Evolutionary conservation across 148 eudicot species (phyloP).

Genomic region (Silene latifolia): DNA sequence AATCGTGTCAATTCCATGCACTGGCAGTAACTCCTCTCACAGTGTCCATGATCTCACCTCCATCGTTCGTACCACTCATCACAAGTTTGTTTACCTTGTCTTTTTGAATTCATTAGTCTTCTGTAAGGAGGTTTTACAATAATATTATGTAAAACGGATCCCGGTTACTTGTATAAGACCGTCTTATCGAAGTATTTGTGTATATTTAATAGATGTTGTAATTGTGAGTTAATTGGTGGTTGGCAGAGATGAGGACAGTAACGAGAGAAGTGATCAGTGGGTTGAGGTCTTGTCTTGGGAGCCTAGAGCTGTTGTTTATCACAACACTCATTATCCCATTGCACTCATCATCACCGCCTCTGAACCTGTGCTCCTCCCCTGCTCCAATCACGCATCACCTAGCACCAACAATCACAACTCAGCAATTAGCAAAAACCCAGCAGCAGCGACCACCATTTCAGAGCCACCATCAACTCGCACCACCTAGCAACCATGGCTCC

Average conservation of each 20-base stretch:
- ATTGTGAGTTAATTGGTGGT: neutral
- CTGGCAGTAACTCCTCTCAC: conserved; percentile 23
- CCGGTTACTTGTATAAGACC: neutral
- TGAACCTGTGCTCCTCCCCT: too few relatives aligned
- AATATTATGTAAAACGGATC: too few relatives aligned
- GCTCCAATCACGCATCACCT: too few relatives aligned
- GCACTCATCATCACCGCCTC: too few relatives aligned
- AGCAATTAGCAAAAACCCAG: too few relatives aligned
- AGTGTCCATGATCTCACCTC: conserved; percentile 60
- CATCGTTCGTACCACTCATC: conserved; percentile 43
- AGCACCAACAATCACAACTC: too few relatives aligned
- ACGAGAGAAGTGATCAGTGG: conserved; percentile 65
- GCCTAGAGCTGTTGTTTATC: conserved; percentile 84
- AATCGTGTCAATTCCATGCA: conserved; percentile 50
- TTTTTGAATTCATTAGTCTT: neutral
- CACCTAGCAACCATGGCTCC: too few relatives aligned
- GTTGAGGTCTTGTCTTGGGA: conserved; percentile 91
- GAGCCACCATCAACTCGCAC: too few relatives aligned
- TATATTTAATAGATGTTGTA: neutral
- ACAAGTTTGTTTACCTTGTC: conserved; percentile 29
- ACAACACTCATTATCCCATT: too few relatives aligned
- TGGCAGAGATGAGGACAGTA: conserved; percentile 36
- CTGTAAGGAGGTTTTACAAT: too few relatives aligned
- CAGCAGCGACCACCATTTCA: too few relatives aligned
- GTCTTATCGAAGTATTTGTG: neutral